Evolutionary conservation across 2,329 filamentous ascomycete species (phyloP), one percentile per base, ranked within the genome.

Genomic region (Ophiostoma novo-ulmi): DNA sequence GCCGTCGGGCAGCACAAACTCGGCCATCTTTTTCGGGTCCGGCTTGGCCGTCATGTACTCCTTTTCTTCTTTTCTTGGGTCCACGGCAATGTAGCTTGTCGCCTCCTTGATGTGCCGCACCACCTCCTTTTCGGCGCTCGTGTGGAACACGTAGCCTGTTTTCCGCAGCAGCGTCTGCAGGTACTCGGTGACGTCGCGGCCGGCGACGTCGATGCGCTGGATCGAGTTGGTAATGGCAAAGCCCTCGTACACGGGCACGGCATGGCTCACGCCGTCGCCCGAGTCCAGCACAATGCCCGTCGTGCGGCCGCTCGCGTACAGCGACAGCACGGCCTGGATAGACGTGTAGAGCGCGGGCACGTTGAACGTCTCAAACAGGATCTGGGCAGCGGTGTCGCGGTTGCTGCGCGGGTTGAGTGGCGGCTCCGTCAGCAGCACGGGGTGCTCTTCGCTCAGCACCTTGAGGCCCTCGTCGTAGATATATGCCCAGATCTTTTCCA

Each of bases 401-500:
- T 99, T 98, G 80, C 91, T 90, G 80, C 94, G 90, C 44, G 95
- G 95, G 81, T 99, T 99, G 75, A 99, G 85, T 58, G 95, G 95
- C 68, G 95, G 93, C 81, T 99, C 95, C 73, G 95, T 99, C 77
- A 99, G 86, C 69, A 99, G 88, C 73, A 99, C 94, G 64, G 95
- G 95, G 80, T 99, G 95, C 90, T 99, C 95, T 85, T 99, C 95
- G 80, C 94, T 97, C 78, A 97, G 85, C 68, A 94, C 97, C 84
- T 97, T 98, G 77, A 99, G 81, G 74, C 96, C 95, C 78, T 97
- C 94, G 71, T 92, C 92, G 80, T 98, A 99, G 69, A 99, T 93
- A 78, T 97, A 95, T 77, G 96, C 92, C 95, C 95, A 99, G 81
- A 99, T 99, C 82, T 93, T 89, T 84, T 99, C 95, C 95, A 99